phyloP scores from a whole-genome alignment of 2,329 filamentous ascomycete species.

The Colletotrichum scovillei region DNA sequence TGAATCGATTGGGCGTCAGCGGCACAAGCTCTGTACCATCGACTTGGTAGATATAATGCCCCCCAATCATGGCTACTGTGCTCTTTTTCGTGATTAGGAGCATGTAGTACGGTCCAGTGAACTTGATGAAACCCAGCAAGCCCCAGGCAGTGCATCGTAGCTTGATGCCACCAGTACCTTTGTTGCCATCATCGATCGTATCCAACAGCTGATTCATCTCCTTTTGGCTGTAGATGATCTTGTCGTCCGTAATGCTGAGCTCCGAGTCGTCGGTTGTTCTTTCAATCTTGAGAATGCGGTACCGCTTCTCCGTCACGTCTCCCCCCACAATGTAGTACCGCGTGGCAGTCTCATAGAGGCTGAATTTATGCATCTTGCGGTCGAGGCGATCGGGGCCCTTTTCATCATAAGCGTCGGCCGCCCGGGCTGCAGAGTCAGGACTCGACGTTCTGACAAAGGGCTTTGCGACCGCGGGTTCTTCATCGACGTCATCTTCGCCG shows the following conservation, averaged over 20 bases:
- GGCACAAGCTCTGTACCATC: constrained; percentile 94
- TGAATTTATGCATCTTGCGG: constrained; percentile 92
- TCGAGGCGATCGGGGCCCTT: constrained; percentile 51
- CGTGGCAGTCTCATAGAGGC: constrained; percentile 94
- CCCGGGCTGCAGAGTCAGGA: constrained; percentile 54
- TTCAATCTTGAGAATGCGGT: constrained; percentile 94
- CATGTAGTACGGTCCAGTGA: constrained; percentile 98
- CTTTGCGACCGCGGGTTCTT: constrained; percentile 67
- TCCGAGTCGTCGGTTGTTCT: constrained; percentile 81
- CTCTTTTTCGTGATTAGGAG: constrained; percentile 94
- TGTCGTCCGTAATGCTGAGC: constrained; percentile 90
- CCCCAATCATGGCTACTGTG: constrained; percentile 94
- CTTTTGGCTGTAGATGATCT: constrained; percentile 90
- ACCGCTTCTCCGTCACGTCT: constrained; percentile 88
- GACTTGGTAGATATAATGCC: constrained; percentile 95
- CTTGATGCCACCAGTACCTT: constrained; percentile 87
- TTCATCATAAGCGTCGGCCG: constrained; percentile 46
- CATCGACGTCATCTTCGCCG: constrained; percentile 65
- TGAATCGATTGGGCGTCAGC: constrained; percentile 80
- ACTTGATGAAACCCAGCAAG: constrained; percentile 92
- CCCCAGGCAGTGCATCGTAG: constrained; percentile 94
- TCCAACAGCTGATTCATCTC: constrained; percentile 95
- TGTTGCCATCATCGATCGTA: constrained; percentile 95
- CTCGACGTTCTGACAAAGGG: constrained; percentile 69
- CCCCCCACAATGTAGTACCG: constrained; percentile 95